Percentiles rank a stretch among this genome's conserved stretches.
Evolutionary conservation across 2,329 filamentous ascomycete species (phyloP).

Genomic region (Penicillium sp.): DNA sequence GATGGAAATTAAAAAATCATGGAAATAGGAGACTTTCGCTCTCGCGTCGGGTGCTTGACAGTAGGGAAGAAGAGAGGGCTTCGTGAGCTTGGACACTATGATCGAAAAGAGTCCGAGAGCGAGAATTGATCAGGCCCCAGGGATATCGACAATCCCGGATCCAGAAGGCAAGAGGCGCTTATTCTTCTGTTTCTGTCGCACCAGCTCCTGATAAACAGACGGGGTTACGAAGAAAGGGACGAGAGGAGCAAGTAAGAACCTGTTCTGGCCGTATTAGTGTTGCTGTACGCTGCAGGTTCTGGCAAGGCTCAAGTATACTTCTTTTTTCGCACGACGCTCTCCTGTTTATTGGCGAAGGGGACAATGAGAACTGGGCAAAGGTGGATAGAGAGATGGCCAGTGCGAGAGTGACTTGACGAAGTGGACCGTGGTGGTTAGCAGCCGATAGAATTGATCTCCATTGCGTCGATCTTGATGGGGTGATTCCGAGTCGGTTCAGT

Average conservation of each 20-base stretch:
- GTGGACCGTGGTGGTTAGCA: conserved; percentile 27
- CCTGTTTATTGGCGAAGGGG: conserved; percentile 21
- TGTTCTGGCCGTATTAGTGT: neutral
- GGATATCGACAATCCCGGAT: neutral
- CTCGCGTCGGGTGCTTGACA: conserved; percentile 7
- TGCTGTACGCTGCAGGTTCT: conserved; percentile 22
- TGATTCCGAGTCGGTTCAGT: conserved; percentile 19
- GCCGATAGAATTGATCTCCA: conserved; percentile 43
- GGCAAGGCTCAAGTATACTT: conserved; percentile 30
- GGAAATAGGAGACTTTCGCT: conserved; percentile 19
- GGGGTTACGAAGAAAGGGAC: conserved; percentile 10
- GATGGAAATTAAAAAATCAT: neutral
- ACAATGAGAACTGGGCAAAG: neutral
- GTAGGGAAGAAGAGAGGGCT: conserved; percentile 4
- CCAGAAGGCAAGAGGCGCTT: neutral
- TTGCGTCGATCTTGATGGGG: conserved; percentile 37
- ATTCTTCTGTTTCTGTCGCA: conserved; percentile 5
- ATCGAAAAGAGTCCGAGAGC: conserved; percentile 9
- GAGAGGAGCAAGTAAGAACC: conserved; percentile 9
- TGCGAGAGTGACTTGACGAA: conserved; percentile 29
- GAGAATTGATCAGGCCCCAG: conserved; percentile 1
- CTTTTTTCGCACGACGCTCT: conserved; percentile 15
- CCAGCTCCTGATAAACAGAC: conserved; percentile 1
- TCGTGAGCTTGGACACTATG: conserved; percentile 6
- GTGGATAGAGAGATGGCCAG: conserved; percentile 31